phyloP scores from a whole-genome alignment of 179 eudicot species.

The Pouteria campechiana region DNA sequence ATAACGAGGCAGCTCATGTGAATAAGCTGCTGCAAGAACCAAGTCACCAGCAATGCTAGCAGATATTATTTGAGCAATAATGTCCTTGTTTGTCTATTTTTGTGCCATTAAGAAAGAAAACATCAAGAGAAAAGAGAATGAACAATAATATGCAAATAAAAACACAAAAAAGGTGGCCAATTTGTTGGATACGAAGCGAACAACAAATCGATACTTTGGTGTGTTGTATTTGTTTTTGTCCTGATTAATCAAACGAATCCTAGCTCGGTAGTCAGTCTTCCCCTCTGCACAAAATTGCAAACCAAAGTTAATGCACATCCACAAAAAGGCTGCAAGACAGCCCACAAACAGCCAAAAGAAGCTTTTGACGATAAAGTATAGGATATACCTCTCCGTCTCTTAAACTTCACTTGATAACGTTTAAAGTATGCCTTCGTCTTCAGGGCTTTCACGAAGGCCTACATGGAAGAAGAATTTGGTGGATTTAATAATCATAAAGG shows the following conservation, averaged over 20 bases:
- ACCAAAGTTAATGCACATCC: no score
- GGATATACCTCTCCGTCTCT: conserved; percentile 62
- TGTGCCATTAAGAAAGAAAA: no score
- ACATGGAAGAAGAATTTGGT: background rate
- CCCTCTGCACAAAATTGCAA: conserved; percentile 48
- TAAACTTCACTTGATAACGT: conserved; percentile 62
- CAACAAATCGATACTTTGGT: conserved; percentile 63
- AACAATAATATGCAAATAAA: background rate
- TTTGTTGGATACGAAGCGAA: conserved; percentile 50
- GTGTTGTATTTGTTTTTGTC: conserved; percentile 82
- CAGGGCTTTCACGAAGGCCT: conserved; percentile 45
- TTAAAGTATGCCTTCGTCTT: conserved; percentile 55
- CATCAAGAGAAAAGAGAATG: conserved; percentile 8
- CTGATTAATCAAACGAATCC: conserved; percentile 55
- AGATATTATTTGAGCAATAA: conserved; percentile 45
- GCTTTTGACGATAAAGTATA: background rate
- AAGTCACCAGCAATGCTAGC: conserved; percentile 53
- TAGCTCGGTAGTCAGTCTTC: conserved; percentile 70
- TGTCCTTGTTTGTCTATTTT: conserved; percentile 74
- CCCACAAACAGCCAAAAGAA: background rate
- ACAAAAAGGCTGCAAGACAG: no score
- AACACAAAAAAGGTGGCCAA: background rate
- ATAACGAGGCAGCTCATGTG: conserved; percentile 58
- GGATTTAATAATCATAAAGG: no score
- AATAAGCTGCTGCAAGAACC: conserved; percentile 57